Percentiles rank a stretch among this genome's conserved stretches.
Conservation (phyloP, 495 filamentous ascomycete genomes). For the Sabuloglossum arenarium region DNA sequence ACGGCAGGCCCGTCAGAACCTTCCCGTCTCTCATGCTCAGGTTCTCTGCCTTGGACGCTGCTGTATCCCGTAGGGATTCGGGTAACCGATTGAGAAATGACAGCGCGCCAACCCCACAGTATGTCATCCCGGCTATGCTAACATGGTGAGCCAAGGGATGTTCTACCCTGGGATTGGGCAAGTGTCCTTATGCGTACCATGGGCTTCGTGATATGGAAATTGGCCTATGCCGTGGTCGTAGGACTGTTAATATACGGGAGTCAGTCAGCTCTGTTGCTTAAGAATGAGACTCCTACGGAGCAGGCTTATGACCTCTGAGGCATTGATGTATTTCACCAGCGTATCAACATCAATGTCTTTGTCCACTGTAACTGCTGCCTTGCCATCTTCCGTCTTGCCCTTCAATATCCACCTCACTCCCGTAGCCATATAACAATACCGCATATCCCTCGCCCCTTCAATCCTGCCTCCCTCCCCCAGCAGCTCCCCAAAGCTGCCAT, state of each 20-base stretch:
- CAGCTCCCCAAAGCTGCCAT: conserved; percentile 85
- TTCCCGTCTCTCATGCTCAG: not conserved
- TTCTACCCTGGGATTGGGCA: not conserved
- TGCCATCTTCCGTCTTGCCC: conserved; percentile 18
- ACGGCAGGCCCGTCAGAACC: not conserved
- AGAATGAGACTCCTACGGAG: not conserved
- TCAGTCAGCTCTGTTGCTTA: conserved; percentile 4
- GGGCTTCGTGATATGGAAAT: conserved; percentile 62
- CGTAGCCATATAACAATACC: conserved; percentile 68
- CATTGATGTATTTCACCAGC: conserved; percentile 48
- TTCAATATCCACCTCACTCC: conserved; percentile 66
- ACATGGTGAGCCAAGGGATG: not conserved
- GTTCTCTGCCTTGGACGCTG: conserved; percentile 1
- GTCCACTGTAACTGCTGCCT: not conserved
- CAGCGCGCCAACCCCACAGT: conserved; percentile 60
- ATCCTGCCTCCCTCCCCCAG: conserved; percentile 31
- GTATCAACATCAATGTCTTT: conserved; percentile 56
- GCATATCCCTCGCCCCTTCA: conserved; percentile 60
- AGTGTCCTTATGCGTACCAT: conserved; percentile 35
- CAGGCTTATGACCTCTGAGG: conserved; percentile 33
- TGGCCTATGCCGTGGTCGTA: conserved; percentile 85
- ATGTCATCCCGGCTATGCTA: conserved; percentile 58
- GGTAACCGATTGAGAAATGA: conserved; percentile 40
- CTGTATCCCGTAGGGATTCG: conserved; percentile 7
- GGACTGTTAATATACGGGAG: conserved; percentile 29